Base-by-base conservation (phyloP, 345 rosid species). In the Rhodamnia rubescens region DNA sequence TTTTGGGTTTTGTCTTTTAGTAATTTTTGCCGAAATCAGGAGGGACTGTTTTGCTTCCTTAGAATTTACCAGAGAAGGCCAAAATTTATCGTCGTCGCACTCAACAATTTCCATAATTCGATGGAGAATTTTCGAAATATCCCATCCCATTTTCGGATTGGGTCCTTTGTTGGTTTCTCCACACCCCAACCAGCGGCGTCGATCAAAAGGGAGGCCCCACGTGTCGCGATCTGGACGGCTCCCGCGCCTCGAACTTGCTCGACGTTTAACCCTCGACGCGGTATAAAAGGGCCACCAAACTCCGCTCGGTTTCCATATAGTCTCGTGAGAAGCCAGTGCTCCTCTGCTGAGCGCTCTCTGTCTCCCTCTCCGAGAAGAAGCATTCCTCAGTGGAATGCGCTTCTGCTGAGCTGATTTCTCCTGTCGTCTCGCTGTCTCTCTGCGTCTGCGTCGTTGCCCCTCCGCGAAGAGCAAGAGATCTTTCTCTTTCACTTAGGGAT, bases 381-480 rank as follows among this genome's bases (percentile, higher is more conserved):
- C 91, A 84, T 86, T 88, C 85, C 81, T 51, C 57, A 0, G 44
- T 83, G 81, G 91, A 86, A 40, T 90, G 90, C 90, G 64, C 89
- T 87, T 92, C 90, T 88, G 49, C 85, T 87, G 86, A 88, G 90
- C 15, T 11, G 52, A 83, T 55, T 11, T 20, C 36, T 56, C 8
- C 22, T 27, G 12, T 20, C 64, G 2, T 83, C 18, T 85, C 21
- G 69, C 6, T 52, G 21, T 32, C 16, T 52, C 5, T 40, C 13
- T 49, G 53, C 13, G 20, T 86, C 13, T 49, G 53, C 13, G 20
- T 86, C 6, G 16, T 15, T 6, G 13, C n/a, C 4, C 9, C 1
- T 18, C 40, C 21, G 22, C 21, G 42, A 61, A 61, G 74, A 29
- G 42, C 42, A 61, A 7, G 74, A 61, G 74, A 15, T 29, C 47